Base-by-base conservation (phyloP, 139 green algal species). In the Chlorokybus atmophyticus region DNA sequence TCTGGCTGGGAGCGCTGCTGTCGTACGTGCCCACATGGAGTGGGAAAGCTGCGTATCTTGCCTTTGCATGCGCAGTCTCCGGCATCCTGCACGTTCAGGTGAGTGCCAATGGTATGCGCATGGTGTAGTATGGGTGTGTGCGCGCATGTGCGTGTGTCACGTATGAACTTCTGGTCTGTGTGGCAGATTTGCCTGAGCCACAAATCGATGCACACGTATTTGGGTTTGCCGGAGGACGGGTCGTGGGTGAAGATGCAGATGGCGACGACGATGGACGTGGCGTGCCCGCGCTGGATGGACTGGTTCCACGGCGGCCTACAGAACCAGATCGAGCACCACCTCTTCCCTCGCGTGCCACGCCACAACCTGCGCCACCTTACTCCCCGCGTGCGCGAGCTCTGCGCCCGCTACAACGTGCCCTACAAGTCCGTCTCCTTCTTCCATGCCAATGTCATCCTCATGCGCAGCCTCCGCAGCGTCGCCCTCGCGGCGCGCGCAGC, bases 231-330 rank as follows among this genome's bases (percentile, higher is more conserved):
- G 0, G 50, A 76, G 17, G 48, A 25, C 25, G 52, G 30, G 35
- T 3, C 4, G 6, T 82, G 55, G 52, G 29, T 74, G 21, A 30
- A 64, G 31, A 57, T 64, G 52, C 72, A 82, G 64, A 35, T 77
- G 25, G 24, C 38, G 6, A 55, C 50, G 0, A 83, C 78, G 28
- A 64, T 79, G 55, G 72, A 85, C 70, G 71, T 73, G 56, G 64
- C 35, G 40, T 80, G 73, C 57, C 74, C 69, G 7, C n/a, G 19
- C 3, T 80, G 60, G 74, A 31, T 73, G 55, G 76, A 84, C 64
- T 86, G 77, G 77, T 78, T 80, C 55, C 71, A 86, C 48, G 77
- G 77, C 26, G 79, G 79, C 1, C 59, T 86, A 21, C 77, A 86
- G 55, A 81, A 76, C 47, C 79, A 86, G 63, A 68, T 83, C 17